Base-by-base conservation (phyloP, 768 basidiomycete genomes). In the Leccinum imitatum region DNA sequence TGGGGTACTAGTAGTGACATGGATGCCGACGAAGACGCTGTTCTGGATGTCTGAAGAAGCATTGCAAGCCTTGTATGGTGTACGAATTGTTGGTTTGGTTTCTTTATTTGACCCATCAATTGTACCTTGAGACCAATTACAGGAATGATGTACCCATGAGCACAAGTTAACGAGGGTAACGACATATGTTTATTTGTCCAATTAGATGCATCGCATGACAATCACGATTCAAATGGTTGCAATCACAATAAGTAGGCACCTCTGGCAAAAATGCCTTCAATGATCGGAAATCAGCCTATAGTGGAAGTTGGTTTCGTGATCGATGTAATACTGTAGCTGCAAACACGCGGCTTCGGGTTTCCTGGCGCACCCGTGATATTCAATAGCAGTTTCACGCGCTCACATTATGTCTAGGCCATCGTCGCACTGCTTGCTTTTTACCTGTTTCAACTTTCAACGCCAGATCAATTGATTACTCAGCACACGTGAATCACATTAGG, bases 111-210 rank as follows among this genome's bases (percentile, higher is more conserved):
- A 46, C 31, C 44, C 48, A 46, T 31, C 52, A 14, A 58, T 50
- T 75, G 72, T 74, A 70, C 15, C 63, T 60, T 72, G 58, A 58
- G 53, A 56, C 23, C 50, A 60, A 19, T 25, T 39, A 7, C 31
- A 33, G 62, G 46, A 33, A 60, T 47, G 58, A 17, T 25, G 15
- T 19, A 35, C 19, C 44, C 46, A 37, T 30, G 60, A 27, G 1
- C 11, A 35, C 30, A 30, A 30, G 30, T 30, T 30, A 30, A 30
- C 14, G 23, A 37, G 14, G 11, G 11, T 14, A 9, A 56, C 14
- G 6, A 31, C 31, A 23, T 13, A 25, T 14, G 53, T 6, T 56
- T 27, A 56, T 37, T 54, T 11, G 57, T 39, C 27, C 17, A 19
- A 37, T 15, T 53, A 30, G 56, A 35, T 27, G 14, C 25, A 30